phyloP scores from a whole-genome alignment of 2,329 filamentous ascomycete species.

The Penicillium sp. region DNA sequence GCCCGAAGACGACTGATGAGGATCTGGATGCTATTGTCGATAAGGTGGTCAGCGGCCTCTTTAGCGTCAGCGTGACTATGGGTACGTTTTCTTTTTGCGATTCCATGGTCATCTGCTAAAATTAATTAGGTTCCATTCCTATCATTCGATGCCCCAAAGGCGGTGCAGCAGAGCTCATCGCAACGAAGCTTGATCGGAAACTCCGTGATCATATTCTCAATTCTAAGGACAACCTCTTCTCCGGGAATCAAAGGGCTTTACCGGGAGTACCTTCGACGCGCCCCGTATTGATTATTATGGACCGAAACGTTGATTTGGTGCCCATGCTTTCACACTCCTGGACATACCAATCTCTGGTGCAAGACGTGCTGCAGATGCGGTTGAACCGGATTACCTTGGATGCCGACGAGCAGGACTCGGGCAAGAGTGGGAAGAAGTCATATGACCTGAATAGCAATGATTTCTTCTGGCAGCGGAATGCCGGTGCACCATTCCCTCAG shows the following conservation, averaged over 20 bases:
- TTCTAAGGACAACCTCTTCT: conserved; percentile 97
- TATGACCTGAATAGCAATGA: conserved; percentile 90
- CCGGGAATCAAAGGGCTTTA: conserved; percentile 61
- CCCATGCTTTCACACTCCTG: conserved; percentile 98
- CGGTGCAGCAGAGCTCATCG: conserved; percentile 90
- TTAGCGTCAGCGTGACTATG: conserved; percentile 98
- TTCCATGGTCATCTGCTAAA: neutral
- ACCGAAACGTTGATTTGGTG: conserved; percentile 92
- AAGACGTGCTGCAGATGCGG: conserved; percentile 74
- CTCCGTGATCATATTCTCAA: conserved; percentile 95
- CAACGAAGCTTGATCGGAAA: conserved; percentile 90
- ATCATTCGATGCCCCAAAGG: conserved; percentile 94
- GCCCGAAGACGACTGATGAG: conserved; percentile 83
- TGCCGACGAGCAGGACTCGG: conserved; percentile 71
- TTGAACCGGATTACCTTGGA: conserved; percentile 95
- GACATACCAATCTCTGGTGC: conserved; percentile 84
- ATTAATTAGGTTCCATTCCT: conserved; percentile 73
- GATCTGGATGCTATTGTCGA: conserved; percentile 86
- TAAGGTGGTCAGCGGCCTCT: conserved; percentile 91
- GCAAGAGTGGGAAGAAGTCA: conserved; percentile 76
- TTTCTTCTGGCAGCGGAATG: conserved; percentile 96
- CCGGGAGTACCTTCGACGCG: conserved; percentile 69
- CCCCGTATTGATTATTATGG: conserved; percentile 88
- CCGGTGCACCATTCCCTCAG: conserved; percentile 85
- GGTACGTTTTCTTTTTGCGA: conserved; percentile 53